These are phyloP conservation scores for Medicago lupulina DNA, from an alignment of 306 rosid species.

Conservation along the genomic window DNA sequence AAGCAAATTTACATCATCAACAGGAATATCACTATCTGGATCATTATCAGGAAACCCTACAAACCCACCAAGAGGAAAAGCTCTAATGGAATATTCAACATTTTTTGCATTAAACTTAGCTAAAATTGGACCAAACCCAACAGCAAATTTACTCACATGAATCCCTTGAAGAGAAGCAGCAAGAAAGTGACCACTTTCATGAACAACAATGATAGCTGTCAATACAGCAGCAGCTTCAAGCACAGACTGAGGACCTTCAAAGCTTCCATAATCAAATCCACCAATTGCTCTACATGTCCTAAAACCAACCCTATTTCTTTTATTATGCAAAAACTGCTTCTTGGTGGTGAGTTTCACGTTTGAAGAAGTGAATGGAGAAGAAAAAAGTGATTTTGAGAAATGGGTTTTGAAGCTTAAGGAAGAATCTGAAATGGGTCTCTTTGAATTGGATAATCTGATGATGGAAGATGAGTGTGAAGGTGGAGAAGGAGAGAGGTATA, in stretches of 20 bases:
- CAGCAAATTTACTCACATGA: slow-evolving; percentile 95
- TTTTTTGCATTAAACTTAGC: slow-evolving; percentile 89
- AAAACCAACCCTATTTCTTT: slow-evolving; percentile 55
- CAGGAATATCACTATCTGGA: slow-evolving; percentile 90
- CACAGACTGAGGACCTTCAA: slow-evolving; percentile 89
- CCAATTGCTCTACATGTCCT: slow-evolving; percentile 56
- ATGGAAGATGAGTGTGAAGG: slow-evolving; percentile 60
- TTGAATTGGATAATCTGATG: slow-evolving; percentile 56
- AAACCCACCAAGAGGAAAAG: slow-evolving; percentile 97
- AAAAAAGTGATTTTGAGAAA: slow-evolving; percentile 55
- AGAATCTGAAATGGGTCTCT: slow-evolving; percentile 54
- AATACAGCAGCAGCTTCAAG: slow-evolving; percentile 86
- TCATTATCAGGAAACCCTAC: slow-evolving; percentile 99
- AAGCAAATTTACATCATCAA: slow-evolving; percentile 81
- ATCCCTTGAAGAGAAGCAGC: slow-evolving; percentile 96
- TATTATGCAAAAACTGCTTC: slow-evolving; percentile 50
- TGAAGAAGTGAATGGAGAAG: slow-evolving; percentile 56
- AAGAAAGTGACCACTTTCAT: slow-evolving; percentile 96
- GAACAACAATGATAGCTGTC: slow-evolving; percentile 90
- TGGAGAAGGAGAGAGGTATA: slow-evolving; percentile 68
- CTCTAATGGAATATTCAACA: slow-evolving; percentile 92
- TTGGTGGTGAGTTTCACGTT: slow-evolving; percentile 46
- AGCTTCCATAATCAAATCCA: slow-evolving; percentile 73
- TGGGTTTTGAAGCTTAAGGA: slow-evolving; percentile 61
- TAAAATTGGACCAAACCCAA: slow-evolving; percentile 97